Conservation (phyloP, 108 stramenopile species). For the Cyclostephanos invisitatus region DNA sequence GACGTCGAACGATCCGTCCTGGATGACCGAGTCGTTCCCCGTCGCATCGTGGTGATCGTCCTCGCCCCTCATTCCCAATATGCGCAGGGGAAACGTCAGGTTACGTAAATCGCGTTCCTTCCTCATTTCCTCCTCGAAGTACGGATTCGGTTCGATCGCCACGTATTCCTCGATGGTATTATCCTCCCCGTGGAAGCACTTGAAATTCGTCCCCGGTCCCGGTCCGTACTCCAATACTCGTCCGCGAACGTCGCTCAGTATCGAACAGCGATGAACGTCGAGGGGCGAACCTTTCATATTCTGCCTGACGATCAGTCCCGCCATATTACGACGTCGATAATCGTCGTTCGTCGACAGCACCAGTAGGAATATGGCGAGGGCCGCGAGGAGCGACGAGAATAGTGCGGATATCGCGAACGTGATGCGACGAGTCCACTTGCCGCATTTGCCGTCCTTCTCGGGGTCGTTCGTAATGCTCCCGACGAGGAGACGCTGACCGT, state of each 20-base stretch:
- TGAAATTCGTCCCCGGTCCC: slow-evolving; percentile 62
- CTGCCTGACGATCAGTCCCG: slow-evolving; percentile 23
- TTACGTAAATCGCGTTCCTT: slow-evolving; percentile 31
- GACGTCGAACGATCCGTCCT: slow-evolving; percentile 35
- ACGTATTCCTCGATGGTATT: slow-evolving; percentile 47
- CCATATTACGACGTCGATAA: slow-evolving; percentile 29
- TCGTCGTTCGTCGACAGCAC: slow-evolving; percentile 21
- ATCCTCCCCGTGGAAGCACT: slow-evolving; percentile 37
- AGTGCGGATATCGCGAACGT: slow-evolving; percentile 20
- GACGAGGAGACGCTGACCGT: slow-evolving; percentile 32
- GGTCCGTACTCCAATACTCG: slow-evolving; percentile 56
- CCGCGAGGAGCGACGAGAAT: slow-evolving; percentile 23
- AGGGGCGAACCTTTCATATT: slow-evolving; percentile 28
- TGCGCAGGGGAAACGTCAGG: slow-evolving; percentile 40
- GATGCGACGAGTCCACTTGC: slow-evolving; percentile 36
- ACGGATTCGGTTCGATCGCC: slow-evolving; percentile 55
- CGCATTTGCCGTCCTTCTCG: slow-evolving; percentile 25
- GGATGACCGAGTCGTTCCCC: neutral
- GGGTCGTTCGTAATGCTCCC: slow-evolving; percentile 4
- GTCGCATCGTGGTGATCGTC: too few species aligned
- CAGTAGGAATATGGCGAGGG: slow-evolving; percentile 23
- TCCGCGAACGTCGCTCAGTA: slow-evolving; percentile 20
- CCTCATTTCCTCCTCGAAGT: slow-evolving; percentile 43
- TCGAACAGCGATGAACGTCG: slow-evolving; percentile 33
- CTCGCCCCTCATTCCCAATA: slow-evolving; percentile 33